Base-by-base conservation (phyloP, 2,329 filamentous ascomycete species). In the Cercospora beticola region DNA sequence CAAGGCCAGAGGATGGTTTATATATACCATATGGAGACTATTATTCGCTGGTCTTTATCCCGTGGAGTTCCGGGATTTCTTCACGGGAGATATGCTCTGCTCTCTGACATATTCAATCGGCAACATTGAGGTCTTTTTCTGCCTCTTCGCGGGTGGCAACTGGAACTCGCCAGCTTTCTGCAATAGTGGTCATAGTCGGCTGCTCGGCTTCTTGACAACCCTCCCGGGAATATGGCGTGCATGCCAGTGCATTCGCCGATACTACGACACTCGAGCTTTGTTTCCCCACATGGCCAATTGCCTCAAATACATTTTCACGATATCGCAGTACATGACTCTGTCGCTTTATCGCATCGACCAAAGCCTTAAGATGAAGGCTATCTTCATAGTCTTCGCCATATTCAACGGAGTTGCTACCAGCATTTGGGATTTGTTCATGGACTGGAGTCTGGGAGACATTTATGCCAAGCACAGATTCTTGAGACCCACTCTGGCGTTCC, bases 21-120 rank as follows among this genome's bases (percentile, higher is more conserved):
- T 92, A 30, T 94, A 94, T 79, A 93, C 93, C n/a, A 90, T 71
- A n/a, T 96, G 92, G 87, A 92, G 95, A 69, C 84, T 98, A 18
- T 82, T 96, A 64, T 86, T 94, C 60, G 92, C 94, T 14, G 94
- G 94, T 4, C 79, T 97, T 21, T 97, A 96, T 76, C 93, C 93
- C 1, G 95, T 99, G 61, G 94, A 98, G 78, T 99, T 98, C 79
- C 88, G 94, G 67, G 95, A 99, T 80, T 98, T 99, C 82, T 98
- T 97, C 80, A 86, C 98, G 0, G 95, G 95, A 63, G 95, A 99
- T 78, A 97, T 98, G 85, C 97, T 97, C 80, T 98, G 94, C 80
- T 98, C 95, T 2, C 84, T 97, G 66, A 97, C 94, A 5, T 99
- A 99, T 79, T 87, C 90, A 16, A 92, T 92, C 80, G 90, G 92